These are phyloP conservation scores for Lactifluus hygrophoroides DNA, from an alignment of 768 basidiomycete genomes.

Conservation along the genomic window DNA sequence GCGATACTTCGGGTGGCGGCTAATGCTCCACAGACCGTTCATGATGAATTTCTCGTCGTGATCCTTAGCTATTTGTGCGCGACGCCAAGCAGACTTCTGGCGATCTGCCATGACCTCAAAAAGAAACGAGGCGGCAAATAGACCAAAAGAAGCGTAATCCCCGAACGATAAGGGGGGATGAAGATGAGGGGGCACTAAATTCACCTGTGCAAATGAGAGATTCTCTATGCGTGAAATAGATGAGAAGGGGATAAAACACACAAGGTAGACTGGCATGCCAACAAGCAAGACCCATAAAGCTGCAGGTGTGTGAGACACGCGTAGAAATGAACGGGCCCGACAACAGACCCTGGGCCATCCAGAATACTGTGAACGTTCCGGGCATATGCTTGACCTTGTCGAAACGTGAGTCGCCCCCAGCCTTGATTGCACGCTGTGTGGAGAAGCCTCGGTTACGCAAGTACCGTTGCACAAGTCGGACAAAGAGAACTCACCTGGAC, in stretches of 20 bases:
- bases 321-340: neutral
- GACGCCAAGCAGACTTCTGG: constrained; percentile 59
- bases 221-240: neutral
- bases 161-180: constrained; percentile 45
- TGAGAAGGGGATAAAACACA: constrained; percentile 18
- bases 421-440: constrained; percentile 37
- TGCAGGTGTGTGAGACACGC: constrained; percentile 18
- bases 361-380: constrained; percentile 43
- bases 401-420: constrained; percentile 59
- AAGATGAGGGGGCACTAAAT: constrained; percentile 40
- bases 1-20: constrained; percentile 65
- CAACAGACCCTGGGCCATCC: constrained; percentile 49
- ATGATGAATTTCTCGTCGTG: constrained; percentile 65
- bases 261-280: constrained; percentile 60
- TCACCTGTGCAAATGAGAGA: constrained; percentile 28
- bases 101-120: constrained; percentile 56
- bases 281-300: constrained; percentile 52
- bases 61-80: constrained; percentile 47
- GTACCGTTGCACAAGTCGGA: neutral
- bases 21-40: constrained; percentile 45
- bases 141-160: constrained; percentile 45
- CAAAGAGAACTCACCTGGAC: constrained; percentile 33
- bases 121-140: constrained; percentile 50
- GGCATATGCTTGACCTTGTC: constrained; percentile 47
- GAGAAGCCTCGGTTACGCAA: neutral